Conservation (phyloP, 345 rosid species). For the Citrus cavaleriei region DNA sequence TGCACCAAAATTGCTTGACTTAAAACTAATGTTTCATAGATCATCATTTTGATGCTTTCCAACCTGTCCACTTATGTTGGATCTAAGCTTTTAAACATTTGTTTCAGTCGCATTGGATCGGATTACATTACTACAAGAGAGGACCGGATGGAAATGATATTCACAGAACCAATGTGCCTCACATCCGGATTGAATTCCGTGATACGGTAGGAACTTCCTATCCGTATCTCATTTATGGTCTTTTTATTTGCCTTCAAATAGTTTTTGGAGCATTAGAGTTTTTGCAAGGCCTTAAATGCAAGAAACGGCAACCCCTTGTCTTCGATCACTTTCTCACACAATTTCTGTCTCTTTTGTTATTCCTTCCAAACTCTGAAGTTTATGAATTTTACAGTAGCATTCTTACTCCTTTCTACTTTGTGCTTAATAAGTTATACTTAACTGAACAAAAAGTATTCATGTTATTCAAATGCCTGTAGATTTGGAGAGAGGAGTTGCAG, state of each 20-base stretch:
- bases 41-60: background rate
- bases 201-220: constrained; percentile 50
- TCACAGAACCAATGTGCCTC: constrained; percentile 92
- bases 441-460: background rate
- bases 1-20: background rate
- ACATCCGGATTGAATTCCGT: constrained; percentile 90
- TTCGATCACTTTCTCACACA: background rate
- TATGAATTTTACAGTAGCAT: background rate
- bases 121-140: constrained; percentile 85
- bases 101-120: constrained; percentile 95
- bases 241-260: background rate
- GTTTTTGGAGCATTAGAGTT: background rate
- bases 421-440: background rate
- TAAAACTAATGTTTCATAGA: background rate
- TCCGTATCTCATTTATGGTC: background rate
- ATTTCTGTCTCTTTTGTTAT: background rate
- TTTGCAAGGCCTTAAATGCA: background rate
- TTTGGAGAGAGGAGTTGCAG: constrained; percentile 95
- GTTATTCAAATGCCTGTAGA: constrained; percentile 34
- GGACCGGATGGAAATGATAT: constrained; percentile 95
- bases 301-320: background rate
- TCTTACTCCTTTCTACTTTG: background rate
- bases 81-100: constrained; percentile 1
- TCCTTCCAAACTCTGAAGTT: background rate
- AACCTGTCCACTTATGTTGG: background rate